Evolutionary conservation across 768 basidiomycete genomes (phyloP), one percentile per base, ranked within the genome.

Genomic region (Lentinula detonsa): DNA sequence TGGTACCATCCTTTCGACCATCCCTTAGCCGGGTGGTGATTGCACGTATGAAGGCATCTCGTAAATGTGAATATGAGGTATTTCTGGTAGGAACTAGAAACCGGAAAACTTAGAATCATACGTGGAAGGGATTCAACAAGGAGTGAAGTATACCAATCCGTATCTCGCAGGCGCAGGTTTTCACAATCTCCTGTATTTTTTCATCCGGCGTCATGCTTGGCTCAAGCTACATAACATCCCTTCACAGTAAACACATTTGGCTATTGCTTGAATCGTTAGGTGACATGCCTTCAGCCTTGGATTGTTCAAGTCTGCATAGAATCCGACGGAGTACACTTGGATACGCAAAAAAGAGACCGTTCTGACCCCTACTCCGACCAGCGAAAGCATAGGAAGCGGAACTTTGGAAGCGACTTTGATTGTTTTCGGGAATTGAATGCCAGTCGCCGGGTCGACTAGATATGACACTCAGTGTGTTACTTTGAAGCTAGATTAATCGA

Each of bases 331-430:
- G 73, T 97, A 97, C 15, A 96, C 94, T 69, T 91, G 86, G 64
- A 97, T 83, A 6, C 87, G 81, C 42, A 96, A 78, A 73, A 97
- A 94, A 13, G 93, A 93, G 34, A 97, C 93, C 0, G 87, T 91
- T 54, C 95, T 80, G 42, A 94, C 92, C 23, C 95, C 95, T 1
- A 93, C 75, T 5, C 95, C 95, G 18, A 97, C 74, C 5, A 96
- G 81, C 10, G 85, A 81, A 66, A 91, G 82, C 1, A 81, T 73
- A 8, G 89, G 84, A 5, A 84, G 72, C 9, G 83, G 80, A 15
- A 82, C 72, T 65, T 85, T 88, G 35, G 88, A 83, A 18, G 86
- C 85, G 21, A 91, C 78, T 16, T 69, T 78, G 23, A 93, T 75
- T 4, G 78, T 79, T 48, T 78, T 86, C 2, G 91, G 91, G 68